A percentile compares a stretch with the other conserved stretches of the same genome.
These are phyloP conservation scores for Boletus subparvulus DNA, from an alignment of 768 basidiomycete species.

Conservation along the genomic window DNA sequence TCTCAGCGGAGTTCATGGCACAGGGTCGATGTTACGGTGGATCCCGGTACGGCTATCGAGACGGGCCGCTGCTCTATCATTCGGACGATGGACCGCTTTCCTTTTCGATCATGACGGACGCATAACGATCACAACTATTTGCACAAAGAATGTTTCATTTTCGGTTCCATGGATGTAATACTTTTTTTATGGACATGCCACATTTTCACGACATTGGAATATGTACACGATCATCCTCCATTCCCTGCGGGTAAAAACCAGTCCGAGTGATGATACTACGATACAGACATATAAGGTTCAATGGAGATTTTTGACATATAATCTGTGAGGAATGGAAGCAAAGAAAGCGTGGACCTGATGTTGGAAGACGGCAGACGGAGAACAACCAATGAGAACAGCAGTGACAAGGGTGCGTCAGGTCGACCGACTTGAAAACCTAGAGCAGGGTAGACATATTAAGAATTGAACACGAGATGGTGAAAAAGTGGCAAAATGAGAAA, in stretches of 20 bases:
- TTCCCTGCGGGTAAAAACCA: slow-evolving; percentile 25
- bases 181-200: background rate
- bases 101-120: slow-evolving; percentile 4
- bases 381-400: slow-evolving; percentile 20
- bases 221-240: slow-evolving; percentile 30
- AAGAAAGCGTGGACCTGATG: background rate
- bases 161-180: background rate
- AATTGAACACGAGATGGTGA: slow-evolving; percentile 11
- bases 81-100: slow-evolving; percentile 1
- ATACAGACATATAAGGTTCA: slow-evolving; percentile 29
- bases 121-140: background rate
- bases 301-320: slow-evolving; percentile 31
- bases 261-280: slow-evolving; percentile 25
- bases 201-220: slow-evolving; percentile 9
- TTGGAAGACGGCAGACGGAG: background rate
- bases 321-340: slow-evolving; percentile 13
- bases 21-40: background rate
- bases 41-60: background rate
- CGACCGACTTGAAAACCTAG: slow-evolving; percentile 15
- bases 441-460: slow-evolving; percentile 25
- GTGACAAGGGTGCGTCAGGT: slow-evolving; percentile 14
- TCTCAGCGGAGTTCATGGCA: background rate
- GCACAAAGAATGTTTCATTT: background rate
- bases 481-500: background rate
- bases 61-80: slow-evolving; percentile 6